Base-by-base conservation (phyloP, 2,329 filamentous ascomycete species). In the Cercospora janseana region DNA sequence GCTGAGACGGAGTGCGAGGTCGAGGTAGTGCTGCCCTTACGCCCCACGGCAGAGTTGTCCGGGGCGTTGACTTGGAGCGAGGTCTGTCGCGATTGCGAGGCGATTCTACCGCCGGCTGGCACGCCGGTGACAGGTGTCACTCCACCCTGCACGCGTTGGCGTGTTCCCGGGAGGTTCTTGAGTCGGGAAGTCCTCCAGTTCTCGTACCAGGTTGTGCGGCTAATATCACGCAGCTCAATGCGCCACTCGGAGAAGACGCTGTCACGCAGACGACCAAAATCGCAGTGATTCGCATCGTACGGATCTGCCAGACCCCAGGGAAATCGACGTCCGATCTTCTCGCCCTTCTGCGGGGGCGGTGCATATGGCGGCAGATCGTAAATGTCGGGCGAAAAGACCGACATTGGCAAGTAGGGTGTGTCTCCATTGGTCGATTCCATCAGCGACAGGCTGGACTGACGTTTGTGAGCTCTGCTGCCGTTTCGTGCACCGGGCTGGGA, bases 251-350 rank as follows among this genome's bases (percentile, higher is more conserved):
- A 83, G 69, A 98, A 98, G 24, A 98, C 87, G 6, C 86, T 85
- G 52, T 97, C 91, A 72, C 93, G 93, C 60, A 98, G 79, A 55
- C 86, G 85, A 49, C 87, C 77, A 69, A 96, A 98, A 71, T 98
- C 93, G 72, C 93, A 98, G 72, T 98, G 93, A 61, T 87, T 82
- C 23, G 84, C 78, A 63, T 97, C 85, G 74, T 93, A 91, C 0
- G 93, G 93, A 65, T 97, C 89, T 4, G 93, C 93, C 61, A 96
- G 94, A 5, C 93, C 93, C 93, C 93, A 98, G 0, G 93, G 88
- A 68, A 97, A 98, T 58, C 86, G 85, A 53, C 93, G 87, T 37
- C 93, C 93, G 53, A 95, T 74, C 12, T 87, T 76, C 24, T 79
- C 81, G 6, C 85, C 85, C 21, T 56, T 54, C 48, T 46, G 52